Evolutionary conservation across 495 filamentous ascomycete species (phyloP).

Genomic region (Rusavskia elegans): DNA sequence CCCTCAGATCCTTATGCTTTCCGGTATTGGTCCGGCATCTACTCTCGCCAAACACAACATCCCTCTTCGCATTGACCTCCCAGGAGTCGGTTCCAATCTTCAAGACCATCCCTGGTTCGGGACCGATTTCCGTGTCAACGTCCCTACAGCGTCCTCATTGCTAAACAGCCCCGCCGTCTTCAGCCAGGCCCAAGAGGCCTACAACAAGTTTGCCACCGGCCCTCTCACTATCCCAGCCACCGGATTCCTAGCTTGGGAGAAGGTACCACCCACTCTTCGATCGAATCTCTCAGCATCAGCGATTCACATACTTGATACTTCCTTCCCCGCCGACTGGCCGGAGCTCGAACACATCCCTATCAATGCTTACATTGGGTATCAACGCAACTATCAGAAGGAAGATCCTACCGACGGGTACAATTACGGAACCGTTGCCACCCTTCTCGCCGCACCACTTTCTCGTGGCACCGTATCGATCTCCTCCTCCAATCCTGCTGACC

Average conservation of each 20-base stretch:
- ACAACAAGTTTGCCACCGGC: neutral
- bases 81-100: conserved; percentile 30
- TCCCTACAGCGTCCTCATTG: conserved; percentile 6
- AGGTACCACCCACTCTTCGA: no score
- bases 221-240: conserved; percentile 5
- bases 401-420: conserved; percentile 20
- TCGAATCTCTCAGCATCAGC: conserved; percentile 2
- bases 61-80: conserved; percentile 21
- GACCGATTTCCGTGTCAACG: conserved; percentile 13
- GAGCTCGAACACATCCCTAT: conserved; percentile 6
- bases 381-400: conserved; percentile 13
- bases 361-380: neutral
- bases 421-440: conserved; percentile 23
- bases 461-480: no score
- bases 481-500: no score
- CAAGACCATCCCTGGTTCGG: no score
- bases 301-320: conserved; percentile 11
- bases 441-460: neutral
- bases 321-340: neutral
- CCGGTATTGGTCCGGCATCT: conserved; percentile 28
- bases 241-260: no score
- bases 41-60: conserved; percentile 23
- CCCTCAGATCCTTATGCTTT: conserved; percentile 37
- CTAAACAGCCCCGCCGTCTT: neutral
- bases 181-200: neutral